These are phyloP conservation scores for Protoeuglena noctilucae DNA, from an alignment of 139 green algal species.

Conservation along the genomic window DNA sequence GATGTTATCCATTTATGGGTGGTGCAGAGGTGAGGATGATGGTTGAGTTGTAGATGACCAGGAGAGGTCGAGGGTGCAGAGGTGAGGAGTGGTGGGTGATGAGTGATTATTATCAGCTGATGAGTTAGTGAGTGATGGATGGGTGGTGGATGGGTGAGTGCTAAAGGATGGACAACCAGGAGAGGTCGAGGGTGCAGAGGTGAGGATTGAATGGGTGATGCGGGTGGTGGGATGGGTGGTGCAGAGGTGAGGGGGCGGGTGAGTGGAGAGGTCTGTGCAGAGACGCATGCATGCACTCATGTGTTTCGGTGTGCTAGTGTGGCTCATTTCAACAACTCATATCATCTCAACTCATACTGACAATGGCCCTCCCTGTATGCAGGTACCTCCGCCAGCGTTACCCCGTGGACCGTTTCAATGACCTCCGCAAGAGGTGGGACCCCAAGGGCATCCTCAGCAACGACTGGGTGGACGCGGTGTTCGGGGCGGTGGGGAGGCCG, in stretches of 20 bases:
- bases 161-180: conserved; percentile 1
- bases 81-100: conserved; percentile 14
- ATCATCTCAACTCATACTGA: too few species aligned
- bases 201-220: conserved; percentile 16
- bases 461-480: conserved; percentile 41
- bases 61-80: conserved; percentile 12
- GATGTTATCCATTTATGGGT: conserved; percentile 9
- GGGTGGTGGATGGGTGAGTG: neutral
- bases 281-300: conserved; percentile 2
- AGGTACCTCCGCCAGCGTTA: conserved; percentile 19
- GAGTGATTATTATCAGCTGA: neutral
- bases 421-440: conserved; percentile 45
- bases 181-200: conserved; percentile 12
- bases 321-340: too few species aligned
- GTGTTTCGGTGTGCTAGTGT: too few species aligned
- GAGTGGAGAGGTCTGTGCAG: conserved; percentile 3
- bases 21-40: neutral
- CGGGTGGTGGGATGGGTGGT: conserved; percentile 7
- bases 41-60: conserved; percentile 1
- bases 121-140: conserved; percentile 7
- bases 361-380: too few species aligned
- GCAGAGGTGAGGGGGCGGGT: neutral
- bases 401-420: conserved; percentile 33
- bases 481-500: too few species aligned
- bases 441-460: conserved; percentile 74